Evolutionary conservation across 108 stramenopile genomes (phyloP).

Genomic region (Aurantiochytrium sp.): DNA sequence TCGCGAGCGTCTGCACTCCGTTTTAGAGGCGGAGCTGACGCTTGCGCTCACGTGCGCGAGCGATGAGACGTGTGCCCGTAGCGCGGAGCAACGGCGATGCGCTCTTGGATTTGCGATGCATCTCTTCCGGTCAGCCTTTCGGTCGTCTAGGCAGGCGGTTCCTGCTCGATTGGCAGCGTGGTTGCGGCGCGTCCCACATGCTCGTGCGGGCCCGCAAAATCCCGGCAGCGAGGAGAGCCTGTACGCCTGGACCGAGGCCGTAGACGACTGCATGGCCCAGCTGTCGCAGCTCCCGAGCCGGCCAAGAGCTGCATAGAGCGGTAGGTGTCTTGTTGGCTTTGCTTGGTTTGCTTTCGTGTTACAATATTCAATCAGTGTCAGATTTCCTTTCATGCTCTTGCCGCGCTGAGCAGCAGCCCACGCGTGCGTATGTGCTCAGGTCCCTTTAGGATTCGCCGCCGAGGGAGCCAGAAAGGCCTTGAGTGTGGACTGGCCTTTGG

Average conservation of each 20-base stretch:
- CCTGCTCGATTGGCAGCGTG: background rate
- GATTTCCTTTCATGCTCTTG: too few relatives aligned
- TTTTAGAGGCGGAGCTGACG: background rate
- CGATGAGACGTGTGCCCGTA: background rate
- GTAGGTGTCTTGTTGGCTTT: too few relatives aligned
- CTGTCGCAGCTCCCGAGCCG: background rate
- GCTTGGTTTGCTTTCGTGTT: background rate
- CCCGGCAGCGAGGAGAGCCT: background rate
- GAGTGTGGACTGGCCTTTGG: background rate
- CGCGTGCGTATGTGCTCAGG: too few relatives aligned
- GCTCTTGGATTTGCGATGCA: background rate
- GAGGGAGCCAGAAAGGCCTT: background rate
- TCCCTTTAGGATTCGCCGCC: too few relatives aligned
- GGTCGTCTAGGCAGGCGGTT: background rate
- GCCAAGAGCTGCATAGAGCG: background rate
- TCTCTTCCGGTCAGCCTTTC: background rate
- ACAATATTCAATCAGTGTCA: too few relatives aligned
- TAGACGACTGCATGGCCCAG: background rate
- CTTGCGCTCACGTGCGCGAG: background rate
- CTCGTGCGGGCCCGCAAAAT: background rate
- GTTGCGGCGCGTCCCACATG: background rate
- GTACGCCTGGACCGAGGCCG: background rate
- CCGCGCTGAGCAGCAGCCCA: too few relatives aligned
- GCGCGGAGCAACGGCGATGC: background rate
- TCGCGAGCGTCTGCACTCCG: background rate